Base-by-base conservation (phyloP, 2,329 filamentous ascomycete genomes). In the Scytalidium sp. region DNA sequence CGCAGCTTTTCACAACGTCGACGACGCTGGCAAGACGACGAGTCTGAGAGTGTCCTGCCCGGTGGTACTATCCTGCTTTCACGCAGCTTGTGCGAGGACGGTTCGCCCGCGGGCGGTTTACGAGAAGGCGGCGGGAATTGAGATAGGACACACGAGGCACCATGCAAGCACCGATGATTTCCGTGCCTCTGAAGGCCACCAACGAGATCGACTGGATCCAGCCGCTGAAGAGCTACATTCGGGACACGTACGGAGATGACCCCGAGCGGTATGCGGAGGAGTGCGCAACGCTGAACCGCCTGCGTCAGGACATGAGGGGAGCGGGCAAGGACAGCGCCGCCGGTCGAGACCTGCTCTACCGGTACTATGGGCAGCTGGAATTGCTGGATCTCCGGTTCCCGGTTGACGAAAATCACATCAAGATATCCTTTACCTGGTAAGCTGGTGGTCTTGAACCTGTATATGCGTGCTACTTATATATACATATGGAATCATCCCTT, bases 171-270 rank as follows among this genome's bases (percentile, higher is more conserved):
- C 92, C 92, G 55, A 97, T 97, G 93, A 86, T 97, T 62, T 95
- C 91, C 62, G 86, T 87, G 79, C 93, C 93, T 67, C 81, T 97
- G 64, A 97, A 88, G 83, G 81, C 81, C 47, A 99, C 94, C 57
- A 96, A 92, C 78, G 94, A 99, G 76, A 96, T 99, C 67, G 94
- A 99, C 80, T 99, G 94, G 94, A 80, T 97, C 57, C 79, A 81
- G 43, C 94, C 94, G 43, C 79, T 99, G 59, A 97, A 97, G 75
- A 77, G 80, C 57, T 97, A 97, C 75, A 99, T 99, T 63, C 83
- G 91, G 58, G 81, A 91, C 61, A 95, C 88, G 20, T 97, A 99
- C 68, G 92, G 92, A 67, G 94, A 99, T 71, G 93, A 97, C 67
- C 93, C 94, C 22, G 94, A 99, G 69, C 84, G 90, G 61, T 99